These are phyloP conservation scores for Aspergillus haitiensis DNA, from an alignment of 495 filamentous ascomycete species.

Conservation along the genomic window DNA sequence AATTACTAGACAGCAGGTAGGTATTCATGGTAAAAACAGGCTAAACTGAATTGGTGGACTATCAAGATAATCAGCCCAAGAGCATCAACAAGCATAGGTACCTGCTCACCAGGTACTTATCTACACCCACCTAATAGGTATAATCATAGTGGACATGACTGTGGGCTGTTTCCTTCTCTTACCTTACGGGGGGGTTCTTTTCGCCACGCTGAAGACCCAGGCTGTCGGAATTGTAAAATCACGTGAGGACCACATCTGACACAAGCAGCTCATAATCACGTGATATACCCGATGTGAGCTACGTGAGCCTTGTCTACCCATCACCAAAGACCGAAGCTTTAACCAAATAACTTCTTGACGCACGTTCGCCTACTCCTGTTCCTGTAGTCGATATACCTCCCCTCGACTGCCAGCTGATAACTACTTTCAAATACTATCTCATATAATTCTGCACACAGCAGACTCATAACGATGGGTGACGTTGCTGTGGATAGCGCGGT, in stretches of 20 bases:
- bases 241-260: slow-evolving; percentile 2
- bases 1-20: no score
- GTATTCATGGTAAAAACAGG: no score
- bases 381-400: background rate
- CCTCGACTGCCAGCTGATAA: background rate
- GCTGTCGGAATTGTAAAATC: background rate
- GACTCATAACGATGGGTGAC: slow-evolving; percentile 65
- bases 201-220: no score
- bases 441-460: slow-evolving; percentile 3
- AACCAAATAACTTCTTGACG: slow-evolving; percentile 18
- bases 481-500: slow-evolving; percentile 76
- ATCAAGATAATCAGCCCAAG: no score
- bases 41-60: no score
- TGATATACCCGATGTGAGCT: slow-evolving; percentile 21
- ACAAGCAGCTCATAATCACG: slow-evolving; percentile 20
- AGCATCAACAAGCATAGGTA: no score
- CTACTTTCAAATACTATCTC: background rate
- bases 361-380: slow-evolving; percentile 7
- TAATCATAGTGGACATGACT: no score
- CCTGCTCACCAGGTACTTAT: no score
- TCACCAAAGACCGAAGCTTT: slow-evolving; percentile 23
- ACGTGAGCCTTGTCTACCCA: slow-evolving; percentile 18
- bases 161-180: no score
- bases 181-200: no score
- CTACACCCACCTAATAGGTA: no score